A percentile compares a stretch with the other conserved stretches of the same genome.
These are phyloP conservation scores for Byssothecium circinans DNA, from an alignment of 2,329 filamentous ascomycete species.

Conservation along the genomic window DNA sequence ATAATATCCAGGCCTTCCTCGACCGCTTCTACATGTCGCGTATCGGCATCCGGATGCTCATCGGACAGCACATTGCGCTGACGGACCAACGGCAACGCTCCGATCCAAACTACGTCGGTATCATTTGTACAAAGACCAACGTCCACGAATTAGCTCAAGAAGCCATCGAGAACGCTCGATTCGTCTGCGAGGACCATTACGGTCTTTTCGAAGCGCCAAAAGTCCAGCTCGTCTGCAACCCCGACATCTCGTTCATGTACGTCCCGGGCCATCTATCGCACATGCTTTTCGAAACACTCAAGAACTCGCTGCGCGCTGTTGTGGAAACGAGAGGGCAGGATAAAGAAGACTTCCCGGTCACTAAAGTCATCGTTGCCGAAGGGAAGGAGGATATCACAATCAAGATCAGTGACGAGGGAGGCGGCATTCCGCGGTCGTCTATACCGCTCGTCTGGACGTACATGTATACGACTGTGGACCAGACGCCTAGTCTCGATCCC, in stretches of 20 bases:
- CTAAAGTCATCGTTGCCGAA: slow-evolving; percentile 96
- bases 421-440: slow-evolving; percentile 87
- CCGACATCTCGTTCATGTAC: slow-evolving; percentile 97
- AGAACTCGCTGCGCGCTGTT: slow-evolving; percentile 95
- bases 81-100: slow-evolving; percentile 88
- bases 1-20: slow-evolving; percentile 94
- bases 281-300: slow-evolving; percentile 99
- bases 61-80: slow-evolving; percentile 95
- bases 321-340: slow-evolving; percentile 94
- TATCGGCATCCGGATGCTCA: slow-evolving; percentile 98
- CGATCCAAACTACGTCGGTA: slow-evolving; percentile 93
- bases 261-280: slow-evolving; percentile 98
- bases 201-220: slow-evolving; percentile 96
- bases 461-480: slow-evolving; percentile 99
- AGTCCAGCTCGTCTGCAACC: slow-evolving; percentile 93
- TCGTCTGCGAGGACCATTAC: slow-evolving; percentile 98
- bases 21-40: slow-evolving; percentile 99
- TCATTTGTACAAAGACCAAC: slow-evolving; percentile 98
- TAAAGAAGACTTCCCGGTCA: slow-evolving; percentile 93
- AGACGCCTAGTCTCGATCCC: slow-evolving; percentile 90
- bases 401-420: slow-evolving; percentile 95
- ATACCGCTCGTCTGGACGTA: slow-evolving; percentile 99
- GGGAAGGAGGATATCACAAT: slow-evolving; percentile 99
- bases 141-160: slow-evolving; percentile 93
- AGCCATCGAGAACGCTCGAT: slow-evolving; percentile 97